A percentile compares a stretch with the other conserved stretches of the same genome.
Conservation (phyloP, 139 green algal genomes). For the Chlorella sp. region DNA sequence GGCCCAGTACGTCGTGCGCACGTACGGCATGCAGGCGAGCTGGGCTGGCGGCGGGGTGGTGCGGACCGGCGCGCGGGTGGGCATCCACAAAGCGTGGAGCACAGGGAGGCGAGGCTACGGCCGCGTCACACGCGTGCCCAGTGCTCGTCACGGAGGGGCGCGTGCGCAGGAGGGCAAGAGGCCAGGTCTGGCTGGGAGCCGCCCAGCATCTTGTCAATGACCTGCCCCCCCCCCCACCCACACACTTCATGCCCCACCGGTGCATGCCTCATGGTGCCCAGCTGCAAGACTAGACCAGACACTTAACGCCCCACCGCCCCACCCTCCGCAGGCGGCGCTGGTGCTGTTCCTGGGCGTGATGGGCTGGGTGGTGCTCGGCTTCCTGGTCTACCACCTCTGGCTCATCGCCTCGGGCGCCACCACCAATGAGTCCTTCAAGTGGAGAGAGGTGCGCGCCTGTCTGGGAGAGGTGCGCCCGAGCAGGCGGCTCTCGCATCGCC, state of each 20-base stretch:
- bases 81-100: too few relatives aligned
- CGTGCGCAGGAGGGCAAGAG: not conserved
- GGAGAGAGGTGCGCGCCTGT: not conserved
- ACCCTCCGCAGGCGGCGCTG: not conserved
- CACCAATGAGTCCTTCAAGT: conserved; percentile 24
- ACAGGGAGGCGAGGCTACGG: not conserved
- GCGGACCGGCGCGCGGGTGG: too few relatives aligned
- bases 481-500: not conserved
- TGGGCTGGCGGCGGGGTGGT: not conserved
- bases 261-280: not conserved
- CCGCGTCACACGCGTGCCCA: not conserved
- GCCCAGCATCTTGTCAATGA: not conserved
- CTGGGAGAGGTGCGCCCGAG: not conserved
- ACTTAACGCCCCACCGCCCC: not conserved
- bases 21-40: not conserved
- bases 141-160: not conserved
- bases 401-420: conserved; percentile 15
- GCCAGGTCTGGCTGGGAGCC: not conserved
- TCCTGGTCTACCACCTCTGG: conserved; percentile 30
- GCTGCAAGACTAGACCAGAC: not conserved
- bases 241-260: not conserved
- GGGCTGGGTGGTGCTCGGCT: conserved; percentile 18
- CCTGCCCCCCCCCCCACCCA: not conserved
- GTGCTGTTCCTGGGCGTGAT: conserved; percentile 18
- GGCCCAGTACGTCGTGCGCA: not conserved